Percentiles rank a stretch among this genome's conserved stretches.
These are phyloP conservation scores for Trypanosoma boissoni DNA, from an alignment of 208 protist genomes.

Conservation along the genomic window DNA sequence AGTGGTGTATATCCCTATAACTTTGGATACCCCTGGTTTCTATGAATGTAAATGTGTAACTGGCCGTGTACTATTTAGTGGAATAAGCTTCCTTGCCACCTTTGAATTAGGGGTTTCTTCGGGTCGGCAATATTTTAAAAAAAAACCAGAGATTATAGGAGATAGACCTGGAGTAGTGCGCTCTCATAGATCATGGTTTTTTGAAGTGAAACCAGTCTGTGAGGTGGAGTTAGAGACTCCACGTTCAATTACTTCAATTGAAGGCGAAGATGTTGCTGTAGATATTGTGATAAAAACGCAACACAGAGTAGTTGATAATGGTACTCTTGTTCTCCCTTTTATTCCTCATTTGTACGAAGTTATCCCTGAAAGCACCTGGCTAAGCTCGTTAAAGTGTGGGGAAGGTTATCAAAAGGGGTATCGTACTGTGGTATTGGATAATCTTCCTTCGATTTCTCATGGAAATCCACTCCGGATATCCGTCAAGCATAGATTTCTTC, in stretches of 20 bases:
- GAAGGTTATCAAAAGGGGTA: conserved; percentile 11
- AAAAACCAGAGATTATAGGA: not conserved
- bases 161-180: not conserved
- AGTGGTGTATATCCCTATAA: conserved; percentile 8
- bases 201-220: conserved; percentile 29
- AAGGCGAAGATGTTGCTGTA: conserved; percentile 47
- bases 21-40: conserved; percentile 36
- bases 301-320: conserved; percentile 16
- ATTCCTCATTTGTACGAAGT: conserved; percentile 24
- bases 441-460: conserved; percentile 32
- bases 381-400: not conserved
- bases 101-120: conserved; percentile 24
- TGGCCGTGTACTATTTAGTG: conserved; percentile 26
- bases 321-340: conserved; percentile 35
- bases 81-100: conserved; percentile 23
- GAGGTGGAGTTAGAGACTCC: conserved; percentile 37
- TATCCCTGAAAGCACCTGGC: not conserved
- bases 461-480: conserved; percentile 8
- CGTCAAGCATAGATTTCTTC: conserved; percentile 13
- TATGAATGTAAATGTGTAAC: conserved; percentile 34
- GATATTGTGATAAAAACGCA: conserved; percentile 35
- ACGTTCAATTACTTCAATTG: conserved; percentile 35
- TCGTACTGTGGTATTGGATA: conserved; percentile 20
- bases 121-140: not conserved
- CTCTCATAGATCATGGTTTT: conserved; percentile 26